Evolutionary conservation across 306 rosid species (phyloP).

Genomic region (Ochetophila trinervis): DNA sequence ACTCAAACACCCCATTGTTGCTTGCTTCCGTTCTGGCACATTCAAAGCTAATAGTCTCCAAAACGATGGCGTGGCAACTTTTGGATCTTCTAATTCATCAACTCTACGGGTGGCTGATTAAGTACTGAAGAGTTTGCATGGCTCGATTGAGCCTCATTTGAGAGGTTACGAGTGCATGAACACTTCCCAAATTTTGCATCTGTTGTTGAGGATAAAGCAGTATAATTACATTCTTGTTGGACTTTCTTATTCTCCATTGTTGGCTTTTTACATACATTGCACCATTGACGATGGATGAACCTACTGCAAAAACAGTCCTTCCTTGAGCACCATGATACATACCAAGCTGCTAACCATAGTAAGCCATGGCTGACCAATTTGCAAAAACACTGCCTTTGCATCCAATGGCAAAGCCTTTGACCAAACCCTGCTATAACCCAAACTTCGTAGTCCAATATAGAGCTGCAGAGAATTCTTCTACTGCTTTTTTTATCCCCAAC

Average conservation of each 20-base stretch:
- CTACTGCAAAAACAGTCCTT: constrained; percentile 25
- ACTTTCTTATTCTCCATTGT: neutral
- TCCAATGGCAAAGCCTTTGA: constrained; percentile 26
- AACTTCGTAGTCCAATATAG: neutral
- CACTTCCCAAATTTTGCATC: no score
- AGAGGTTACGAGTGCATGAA: neutral
- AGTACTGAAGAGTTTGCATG: neutral
- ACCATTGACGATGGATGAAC: constrained; percentile 6
- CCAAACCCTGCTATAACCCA: constrained; percentile 23
- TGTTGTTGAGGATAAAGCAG: neutral
- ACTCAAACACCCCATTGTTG: constrained; percentile 31
- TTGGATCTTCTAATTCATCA: neutral
- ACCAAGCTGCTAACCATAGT: constrained; percentile 21
- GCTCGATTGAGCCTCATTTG: neutral
- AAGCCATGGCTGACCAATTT: constrained; percentile 2
- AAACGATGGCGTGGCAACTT: constrained; percentile 10
- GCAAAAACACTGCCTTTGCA: constrained; percentile 7
- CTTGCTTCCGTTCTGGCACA: constrained; percentile 49
- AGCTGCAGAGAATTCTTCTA: constrained; percentile 6
- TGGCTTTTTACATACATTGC: constrained; percentile 16
- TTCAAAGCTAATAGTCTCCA: constrained; percentile 36
- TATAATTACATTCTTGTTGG: neutral
- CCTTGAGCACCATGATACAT: constrained; percentile 14
- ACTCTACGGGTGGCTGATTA: neutral
- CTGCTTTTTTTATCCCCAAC: constrained; percentile 15